Base-by-base conservation (phyloP, 1,139 yeast genomes). In the Debaryomyces nepalensis region DNA sequence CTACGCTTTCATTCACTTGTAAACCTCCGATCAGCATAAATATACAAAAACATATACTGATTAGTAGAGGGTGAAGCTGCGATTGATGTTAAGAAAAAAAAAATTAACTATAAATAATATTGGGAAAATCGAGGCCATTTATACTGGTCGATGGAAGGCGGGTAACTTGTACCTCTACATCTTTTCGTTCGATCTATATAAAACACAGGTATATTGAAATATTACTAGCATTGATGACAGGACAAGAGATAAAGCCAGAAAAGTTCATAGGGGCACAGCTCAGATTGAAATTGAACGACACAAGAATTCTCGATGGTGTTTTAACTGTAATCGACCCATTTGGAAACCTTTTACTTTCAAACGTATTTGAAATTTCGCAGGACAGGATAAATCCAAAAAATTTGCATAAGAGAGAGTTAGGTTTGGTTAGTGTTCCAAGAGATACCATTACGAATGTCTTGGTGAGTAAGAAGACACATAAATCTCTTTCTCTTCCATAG, bases 401-500 rank as follows among this genome's bases (percentile, higher is more conserved):
- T 3, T 27, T 49, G 14, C 73, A 67, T 44, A 52, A 49, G 23
- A 57, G 79, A 53, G 73, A 69, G 39, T 54, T 73, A 37, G 79
- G 78, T 0, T 57, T 73, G 45, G 77, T 72, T n/a, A 73, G 79
- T 57, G 66, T 73, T 3, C 78, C 77, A 1, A 56, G 64, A 46
- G 60, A 58, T 3, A 59, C 64, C 35, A 59, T 73, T 4, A 50
- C 41, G 4, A 55, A 51, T 23, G 55, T 72, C 3, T 53, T 51
- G 35, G 54, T 68, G 40, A 63, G 61, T 33, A 50, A 55, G 24
- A 58, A 52, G 40, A 53, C 58, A 1, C 52, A 59, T 44, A 43
- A 45, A 11, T 6, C n/a, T 3, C 37, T 34, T 24, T 12, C 18
- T 2, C 5, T 19, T 15, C 4, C 29, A 6, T 31, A 20, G 16